These are phyloP conservation scores for Papiliotrema terrestris DNA, from an alignment of 1,284 basidiomycete species.

Conservation along the genomic window DNA sequence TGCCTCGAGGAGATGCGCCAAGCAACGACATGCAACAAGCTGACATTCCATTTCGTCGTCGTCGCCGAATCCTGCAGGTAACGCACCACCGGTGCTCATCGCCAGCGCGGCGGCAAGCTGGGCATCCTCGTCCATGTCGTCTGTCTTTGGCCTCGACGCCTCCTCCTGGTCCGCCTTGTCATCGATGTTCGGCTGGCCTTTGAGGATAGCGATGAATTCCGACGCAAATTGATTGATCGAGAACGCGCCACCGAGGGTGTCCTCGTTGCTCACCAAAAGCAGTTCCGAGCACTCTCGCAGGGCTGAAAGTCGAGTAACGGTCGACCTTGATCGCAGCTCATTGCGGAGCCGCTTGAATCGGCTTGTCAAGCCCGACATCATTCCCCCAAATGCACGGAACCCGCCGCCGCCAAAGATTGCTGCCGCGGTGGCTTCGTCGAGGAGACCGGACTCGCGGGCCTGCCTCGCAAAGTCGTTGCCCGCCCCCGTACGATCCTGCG, in stretches of 20 bases:
- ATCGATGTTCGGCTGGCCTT: constrained; percentile 60
- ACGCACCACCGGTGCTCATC: constrained; percentile 41
- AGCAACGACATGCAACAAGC: constrained; percentile 86
- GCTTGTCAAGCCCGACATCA: constrained; percentile 78
- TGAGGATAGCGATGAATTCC: constrained; percentile 87
- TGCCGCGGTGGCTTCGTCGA: constrained; percentile 71
- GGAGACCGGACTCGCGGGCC: constrained; percentile 52
- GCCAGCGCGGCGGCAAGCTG: constrained; percentile 78
- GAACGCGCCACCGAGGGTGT: constrained; percentile 84
- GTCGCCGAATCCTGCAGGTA: constrained; percentile 25
- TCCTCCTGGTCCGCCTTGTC: constrained; percentile 43
- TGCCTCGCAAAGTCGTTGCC: constrained; percentile 44
- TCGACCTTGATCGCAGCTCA: constrained; percentile 78
- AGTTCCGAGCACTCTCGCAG: constrained; percentile 93
- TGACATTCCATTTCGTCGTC: constrained; percentile 74
- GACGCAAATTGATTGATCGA: constrained; percentile 87
- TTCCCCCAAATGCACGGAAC: constrained; percentile 65
- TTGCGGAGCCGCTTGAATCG: constrained; percentile 84
- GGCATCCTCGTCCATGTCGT: constrained; percentile 67
- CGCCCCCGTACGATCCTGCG: constrained; percentile 1
- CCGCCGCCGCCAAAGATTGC: constrained; percentile 56
- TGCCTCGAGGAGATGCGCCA: constrained; percentile 95
- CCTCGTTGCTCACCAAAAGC: constrained; percentile 94
- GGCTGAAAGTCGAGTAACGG: constrained; percentile 77
- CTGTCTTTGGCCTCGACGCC: constrained; percentile 41